Conservation (phyloP, 352 stramenopile genomes). For the Globisporangium parvum region DNA sequence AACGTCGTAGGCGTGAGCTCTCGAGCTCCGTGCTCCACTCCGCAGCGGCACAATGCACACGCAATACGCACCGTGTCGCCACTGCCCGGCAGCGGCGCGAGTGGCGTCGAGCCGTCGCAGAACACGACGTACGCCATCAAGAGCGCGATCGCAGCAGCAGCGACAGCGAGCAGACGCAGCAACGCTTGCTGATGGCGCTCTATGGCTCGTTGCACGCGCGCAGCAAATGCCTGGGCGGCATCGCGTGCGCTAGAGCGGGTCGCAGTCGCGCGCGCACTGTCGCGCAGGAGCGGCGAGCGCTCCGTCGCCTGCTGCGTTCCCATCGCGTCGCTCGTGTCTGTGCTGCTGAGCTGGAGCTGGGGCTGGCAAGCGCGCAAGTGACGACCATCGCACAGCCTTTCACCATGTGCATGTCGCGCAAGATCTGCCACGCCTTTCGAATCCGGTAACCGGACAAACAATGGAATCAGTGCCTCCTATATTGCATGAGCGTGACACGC, state of each 20-base stretch:
- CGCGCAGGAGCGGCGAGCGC: slow-evolving; percentile 16
- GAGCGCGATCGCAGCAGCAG: slow-evolving; percentile 1
- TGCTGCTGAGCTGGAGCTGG: not conserved
- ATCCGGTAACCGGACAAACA: no score
- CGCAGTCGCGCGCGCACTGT: not conserved
- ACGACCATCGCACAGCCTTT: not conserved
- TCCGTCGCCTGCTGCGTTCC: slow-evolving; percentile 6
- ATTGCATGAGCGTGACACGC: no score
- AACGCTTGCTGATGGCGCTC: not conserved
- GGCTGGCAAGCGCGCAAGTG: no score
- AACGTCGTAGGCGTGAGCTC: not conserved
- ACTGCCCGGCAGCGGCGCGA: not conserved
- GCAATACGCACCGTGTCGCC: not conserved
- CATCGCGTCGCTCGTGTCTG: not conserved
- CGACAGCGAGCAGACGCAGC: not conserved
- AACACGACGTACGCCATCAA: slow-evolving; percentile 1
- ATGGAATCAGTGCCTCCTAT: no score
- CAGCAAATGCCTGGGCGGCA: not conserved
- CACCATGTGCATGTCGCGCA: not conserved
- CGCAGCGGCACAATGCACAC: no score
- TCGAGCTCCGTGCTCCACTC: not conserved
- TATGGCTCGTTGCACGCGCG: not conserved
- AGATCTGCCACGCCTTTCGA: no score
- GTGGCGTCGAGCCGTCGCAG: not conserved
- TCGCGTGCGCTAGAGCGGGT: not conserved